Evolutionary conservation across 1,139 yeast genomes (phyloP).

Genomic region (Candida freyschussii): DNA sequence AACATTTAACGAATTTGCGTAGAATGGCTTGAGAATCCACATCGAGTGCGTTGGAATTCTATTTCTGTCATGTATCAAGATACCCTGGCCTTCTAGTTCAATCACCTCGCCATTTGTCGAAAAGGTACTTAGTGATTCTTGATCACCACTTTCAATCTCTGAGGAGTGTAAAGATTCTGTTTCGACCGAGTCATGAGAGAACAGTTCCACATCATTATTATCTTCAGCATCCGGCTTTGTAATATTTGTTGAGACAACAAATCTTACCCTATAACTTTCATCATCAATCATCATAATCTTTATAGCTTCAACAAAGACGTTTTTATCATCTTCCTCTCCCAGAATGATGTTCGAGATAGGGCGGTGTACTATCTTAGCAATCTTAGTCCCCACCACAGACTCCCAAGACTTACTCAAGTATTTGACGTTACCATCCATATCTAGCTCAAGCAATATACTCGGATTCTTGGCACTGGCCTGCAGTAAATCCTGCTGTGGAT

Average conservation of each 20-base stretch:
- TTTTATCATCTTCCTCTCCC: constrained; percentile 62
- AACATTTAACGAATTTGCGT: constrained; percentile 53
- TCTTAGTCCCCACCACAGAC: constrained; percentile 55
- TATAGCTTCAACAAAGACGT: constrained; percentile 67
- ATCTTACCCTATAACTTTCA: constrained; percentile 71
- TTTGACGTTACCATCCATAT: constrained; percentile 70
- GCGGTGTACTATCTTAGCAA: constrained; percentile 47
- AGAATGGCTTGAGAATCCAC: constrained; percentile 87
- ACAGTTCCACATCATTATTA: constrained; percentile 18
- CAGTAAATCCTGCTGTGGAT: constrained; percentile 21
- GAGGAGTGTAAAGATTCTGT: constrained; percentile 10
- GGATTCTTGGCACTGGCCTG: constrained; percentile 42
- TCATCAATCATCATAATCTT: constrained; percentile 70
- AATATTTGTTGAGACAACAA: constrained; percentile 52
- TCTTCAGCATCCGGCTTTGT: constrained; percentile 22
- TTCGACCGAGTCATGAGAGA: constrained; percentile 10
- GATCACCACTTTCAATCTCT: constrained; percentile 23
- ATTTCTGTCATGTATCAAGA: constrained; percentile 69
- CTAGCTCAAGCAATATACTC: constrained; percentile 82
- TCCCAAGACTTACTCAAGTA: constrained; percentile 79
- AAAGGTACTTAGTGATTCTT: constrained; percentile 27
- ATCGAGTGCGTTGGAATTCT: constrained; percentile 73
- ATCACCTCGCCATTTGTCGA: constrained; percentile 57
- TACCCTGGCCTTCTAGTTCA: constrained; percentile 92
- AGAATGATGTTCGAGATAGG: constrained; percentile 64